Evolutionary conservation across 495 filamentous ascomycete genomes (phyloP).

Genomic region (Hypoxylon rickii): DNA sequence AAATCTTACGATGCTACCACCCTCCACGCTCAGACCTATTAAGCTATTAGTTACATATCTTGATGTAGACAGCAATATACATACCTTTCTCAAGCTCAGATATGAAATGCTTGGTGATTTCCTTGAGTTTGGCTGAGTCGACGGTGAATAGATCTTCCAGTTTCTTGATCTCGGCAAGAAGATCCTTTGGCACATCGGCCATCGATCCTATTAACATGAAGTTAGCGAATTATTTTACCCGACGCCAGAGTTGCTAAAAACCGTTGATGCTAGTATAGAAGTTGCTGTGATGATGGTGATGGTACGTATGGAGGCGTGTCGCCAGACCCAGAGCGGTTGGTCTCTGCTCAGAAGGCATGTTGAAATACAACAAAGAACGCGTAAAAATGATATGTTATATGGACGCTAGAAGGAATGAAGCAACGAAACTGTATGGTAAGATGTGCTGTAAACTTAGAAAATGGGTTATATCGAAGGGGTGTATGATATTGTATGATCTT

Average conservation of each 20-base stretch:
- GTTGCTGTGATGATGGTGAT: constrained; percentile 13
- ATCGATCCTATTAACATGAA: constrained; percentile 40
- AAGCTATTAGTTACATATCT: constrained; percentile 14
- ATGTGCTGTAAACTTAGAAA: neutral
- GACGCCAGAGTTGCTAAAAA: constrained; percentile 5
- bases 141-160: constrained; percentile 89
- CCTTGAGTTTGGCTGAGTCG: constrained; percentile 77
- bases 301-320: constrained; percentile 14
- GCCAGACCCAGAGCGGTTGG: constrained; percentile 10
- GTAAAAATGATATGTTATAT: neutral
- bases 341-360: constrained; percentile 15
- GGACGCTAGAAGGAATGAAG: neutral
- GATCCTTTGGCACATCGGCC: constrained; percentile 72
- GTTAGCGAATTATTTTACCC: constrained; percentile 17
- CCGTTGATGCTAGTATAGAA: constrained; percentile 8
- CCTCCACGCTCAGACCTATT: constrained; percentile 79
- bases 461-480: neutral
- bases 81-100: constrained; percentile 85
- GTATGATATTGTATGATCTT: too few relatives aligned
- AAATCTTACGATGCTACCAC: constrained; percentile 84
- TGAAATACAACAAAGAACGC: constrained; percentile 1
- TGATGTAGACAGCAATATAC: constrained; percentile 24
- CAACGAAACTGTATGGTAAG: too few relatives aligned
- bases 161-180: constrained; percentile 79
- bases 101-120: constrained; percentile 86